A percentile compares a stretch with the other conserved stretches of the same genome.
These are phyloP conservation scores for Lentinus tigrinus DNA, from an alignment of 768 basidiomycete species.

Conservation along the genomic window DNA sequence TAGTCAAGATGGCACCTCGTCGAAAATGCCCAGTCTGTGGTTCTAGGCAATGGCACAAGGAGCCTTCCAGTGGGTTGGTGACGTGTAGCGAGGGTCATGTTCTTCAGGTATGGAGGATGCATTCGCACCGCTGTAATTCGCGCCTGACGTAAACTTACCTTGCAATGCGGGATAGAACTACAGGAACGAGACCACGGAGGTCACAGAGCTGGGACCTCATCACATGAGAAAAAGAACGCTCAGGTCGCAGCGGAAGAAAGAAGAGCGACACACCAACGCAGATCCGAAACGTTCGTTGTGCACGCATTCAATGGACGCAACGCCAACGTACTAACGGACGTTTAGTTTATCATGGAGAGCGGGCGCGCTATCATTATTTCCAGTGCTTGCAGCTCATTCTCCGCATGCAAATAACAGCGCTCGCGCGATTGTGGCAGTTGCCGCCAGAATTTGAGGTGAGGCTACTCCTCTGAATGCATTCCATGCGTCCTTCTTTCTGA, in stretches of 20 bases:
- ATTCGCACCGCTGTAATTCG: too few relatives aligned
- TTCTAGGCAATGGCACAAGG: constrained; percentile 86
- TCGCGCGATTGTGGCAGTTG: constrained; percentile 64
- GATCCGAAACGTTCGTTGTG: constrained; percentile 58
- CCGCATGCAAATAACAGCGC: constrained; percentile 67
- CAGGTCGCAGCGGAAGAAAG: constrained; percentile 56
- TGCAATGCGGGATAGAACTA: constrained; percentile 58
- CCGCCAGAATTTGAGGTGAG: constrained; percentile 79
- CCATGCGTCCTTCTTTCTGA: background rate
- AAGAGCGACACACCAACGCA: constrained; percentile 46
- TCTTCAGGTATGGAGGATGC: constrained; percentile 64
- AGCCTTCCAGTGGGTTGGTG: constrained; percentile 74
- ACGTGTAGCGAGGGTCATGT: constrained; percentile 92
- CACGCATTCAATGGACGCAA: background rate
- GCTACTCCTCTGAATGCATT: background rate
- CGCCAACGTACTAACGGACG: background rate
- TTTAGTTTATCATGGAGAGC: constrained; percentile 80
- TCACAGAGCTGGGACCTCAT: constrained; percentile 62
- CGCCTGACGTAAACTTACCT: too few relatives aligned
- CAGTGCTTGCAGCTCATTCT: constrained; percentile 83
- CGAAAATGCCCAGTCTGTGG: constrained; percentile 76
- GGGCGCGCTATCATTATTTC: constrained; percentile 77
- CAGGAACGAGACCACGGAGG: constrained; percentile 73
- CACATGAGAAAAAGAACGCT: constrained; percentile 63
- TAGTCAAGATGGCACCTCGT: constrained; percentile 51